Evolutionary conservation across 2,329 filamentous ascomycete genomes (phyloP).

Genomic region (Thielaviopsis punctulata): DNA sequence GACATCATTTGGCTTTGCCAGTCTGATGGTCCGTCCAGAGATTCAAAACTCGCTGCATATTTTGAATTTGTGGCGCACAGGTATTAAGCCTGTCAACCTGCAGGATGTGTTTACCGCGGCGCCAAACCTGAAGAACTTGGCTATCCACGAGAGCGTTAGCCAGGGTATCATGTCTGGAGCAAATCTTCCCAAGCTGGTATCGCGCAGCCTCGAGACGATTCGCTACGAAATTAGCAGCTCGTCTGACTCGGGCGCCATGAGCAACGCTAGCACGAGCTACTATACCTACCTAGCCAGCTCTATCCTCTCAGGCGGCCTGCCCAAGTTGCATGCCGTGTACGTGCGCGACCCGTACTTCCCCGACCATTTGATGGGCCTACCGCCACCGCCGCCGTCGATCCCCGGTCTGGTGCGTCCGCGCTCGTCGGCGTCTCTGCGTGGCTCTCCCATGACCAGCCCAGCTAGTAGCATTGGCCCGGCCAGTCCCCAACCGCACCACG

Average conservation of each 20-base stretch:
- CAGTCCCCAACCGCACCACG: constrained; percentile 16
- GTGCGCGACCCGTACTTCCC: constrained; percentile 75
- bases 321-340: constrained; percentile 59
- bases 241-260: constrained; percentile 38
- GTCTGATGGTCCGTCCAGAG: constrained; percentile 46
- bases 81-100: constrained; percentile 45
- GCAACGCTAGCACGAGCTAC: constrained; percentile 42
- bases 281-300: constrained; percentile 78
- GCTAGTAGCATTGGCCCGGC: constrained; percentile 13
- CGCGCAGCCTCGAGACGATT: constrained; percentile 50
- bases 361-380: constrained; percentile 54
- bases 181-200: constrained; percentile 43
- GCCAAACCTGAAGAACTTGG: constrained; percentile 38
- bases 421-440: constrained; percentile 18
- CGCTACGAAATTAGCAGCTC: constrained; percentile 66
- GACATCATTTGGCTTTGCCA: constrained; percentile 51
- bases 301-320: constrained; percentile 57
- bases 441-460: constrained; percentile 11
- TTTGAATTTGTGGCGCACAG: constrained; percentile 55
- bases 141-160: constrained; percentile 33
- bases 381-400: constrained; percentile 49
- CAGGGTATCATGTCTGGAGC: constrained; percentile 31
- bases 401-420: constrained; percentile 21
- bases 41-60: constrained; percentile 44
- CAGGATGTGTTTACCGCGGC: constrained; percentile 42